phyloP scores from a whole-genome alignment of 129 eudicot species.

The Helianthus annuus region HanXRQr2.0-SUNRISE NC_035436.2:981027-981526 shows the following conservation, averaged over 20 bases:
- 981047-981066: too few species aligned
- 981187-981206: not conserved
- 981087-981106: too few species aligned
- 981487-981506: constrained; percentile 66
- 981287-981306: constrained; percentile 95
- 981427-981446: not conserved
- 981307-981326: constrained; percentile 24
- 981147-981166: too few species aligned
- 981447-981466: not conserved
- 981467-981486: not conserved
- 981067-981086: too few species aligned
- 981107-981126: too few species aligned
- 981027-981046: too few species aligned
- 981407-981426: not conserved
- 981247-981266: constrained; percentile 98
- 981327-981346: not conserved
- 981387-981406: not conserved
- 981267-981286: constrained; percentile 92
- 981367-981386: not conserved
- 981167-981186: too few species aligned
- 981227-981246: constrained; percentile 99
- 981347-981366: not conserved
- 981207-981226: constrained; percentile 52
- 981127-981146: too few species aligned
- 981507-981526: constrained; percentile 98